Conservation (phyloP, 306 rosid genomes). For the cucumber (Cucumis sativus) region Cucumber_9930_V3 NC_026655.2:15793501-15794000, state of each 20-base stretch:
- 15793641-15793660: constrained; percentile 21
- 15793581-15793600: constrained; percentile 71
- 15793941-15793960: neutral
- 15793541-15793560: neutral
- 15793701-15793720: neutral
- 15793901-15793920: neutral
- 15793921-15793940: neutral
- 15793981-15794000: neutral
- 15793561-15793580: constrained; percentile 62
- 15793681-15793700: neutral
- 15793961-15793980: neutral
- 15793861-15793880: neutral
- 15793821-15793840: neutral
- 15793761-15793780: neutral
- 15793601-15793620: constrained; percentile 81
- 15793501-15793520: constrained; percentile 12
- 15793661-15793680: neutral
- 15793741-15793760: neutral
- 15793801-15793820: neutral
- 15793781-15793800: neutral
- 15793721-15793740: neutral
- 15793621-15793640: constrained; percentile 60
- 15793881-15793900: neutral
- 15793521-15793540: neutral
- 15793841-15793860: neutral